These are phyloP conservation scores for Hypoxylon fragiforme DNA, from an alignment of 495 filamentous ascomycete genomes.

Conservation along the genomic window DNA sequence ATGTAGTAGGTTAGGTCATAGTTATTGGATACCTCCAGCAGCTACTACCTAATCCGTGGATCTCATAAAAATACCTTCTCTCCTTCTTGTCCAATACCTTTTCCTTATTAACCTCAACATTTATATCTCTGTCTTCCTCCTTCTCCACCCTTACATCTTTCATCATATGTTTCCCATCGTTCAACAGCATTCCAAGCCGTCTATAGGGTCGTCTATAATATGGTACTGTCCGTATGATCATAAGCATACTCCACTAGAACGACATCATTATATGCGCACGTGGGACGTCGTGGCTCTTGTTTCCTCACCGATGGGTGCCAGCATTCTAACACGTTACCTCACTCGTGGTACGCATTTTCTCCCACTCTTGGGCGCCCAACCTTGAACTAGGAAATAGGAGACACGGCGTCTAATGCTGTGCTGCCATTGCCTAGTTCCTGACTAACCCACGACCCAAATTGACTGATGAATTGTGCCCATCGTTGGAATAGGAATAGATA, in stretches of 20 bases:
- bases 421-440: slow-evolving; percentile 9
- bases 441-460: slow-evolving; percentile 2
- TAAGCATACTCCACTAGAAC: slow-evolving; percentile 21
- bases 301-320: slow-evolving; percentile 37
- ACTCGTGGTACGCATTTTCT: slow-evolving; percentile 18
- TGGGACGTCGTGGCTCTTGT: slow-evolving; percentile 24
- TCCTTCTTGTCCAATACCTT: background rate
- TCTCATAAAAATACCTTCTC: too few relatives aligned
- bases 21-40: too few relatives aligned
- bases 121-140: slow-evolving; percentile 2
- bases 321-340: slow-evolving; percentile 32
- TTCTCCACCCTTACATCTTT: slow-evolving; percentile 7
- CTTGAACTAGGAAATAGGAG: slow-evolving; percentile 14
- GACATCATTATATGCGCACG: slow-evolving; percentile 26
- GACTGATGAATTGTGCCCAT: slow-evolving; percentile 9
- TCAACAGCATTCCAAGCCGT: slow-evolving; percentile 1
- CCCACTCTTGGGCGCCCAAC: slow-evolving; percentile 9
- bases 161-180: slow-evolving; percentile 23
- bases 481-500: slow-evolving; percentile 26
- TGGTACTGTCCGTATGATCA: slow-evolving; percentile 17
- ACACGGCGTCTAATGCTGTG: slow-evolving; percentile 25
- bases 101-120: background rate
- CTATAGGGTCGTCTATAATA: background rate
- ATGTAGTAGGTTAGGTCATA: too few relatives aligned
- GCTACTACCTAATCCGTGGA: too few relatives aligned